Conservation (phyloP, 2,329 filamentous ascomycete genomes). For the Botrytis galanthina region DNA sequence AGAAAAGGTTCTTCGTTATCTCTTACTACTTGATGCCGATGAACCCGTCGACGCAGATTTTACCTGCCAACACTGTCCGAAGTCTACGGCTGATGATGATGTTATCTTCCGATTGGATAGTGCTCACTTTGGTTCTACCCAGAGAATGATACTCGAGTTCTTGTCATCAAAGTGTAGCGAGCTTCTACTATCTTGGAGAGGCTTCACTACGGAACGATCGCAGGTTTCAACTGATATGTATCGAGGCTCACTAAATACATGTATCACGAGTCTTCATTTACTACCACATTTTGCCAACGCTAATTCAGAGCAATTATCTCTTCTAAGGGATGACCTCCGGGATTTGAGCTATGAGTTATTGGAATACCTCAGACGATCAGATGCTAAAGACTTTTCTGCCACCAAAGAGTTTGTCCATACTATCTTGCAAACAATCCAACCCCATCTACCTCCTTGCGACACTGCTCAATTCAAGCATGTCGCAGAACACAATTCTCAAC, state of each 20-base stretch:
- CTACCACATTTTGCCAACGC: conserved; percentile 30
- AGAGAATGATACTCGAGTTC: conserved; percentile 37
- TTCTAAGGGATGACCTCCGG: conserved; percentile 26
- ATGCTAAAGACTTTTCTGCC: conserved; percentile 23
- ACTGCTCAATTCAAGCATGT: conserved; percentile 26
- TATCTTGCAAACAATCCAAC: conserved; percentile 34
- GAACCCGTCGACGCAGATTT: background rate
- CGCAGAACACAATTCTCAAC: conserved; percentile 25
- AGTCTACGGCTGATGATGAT: conserved; percentile 18
- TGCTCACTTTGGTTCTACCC: conserved; percentile 32
- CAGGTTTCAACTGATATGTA: conserved; percentile 35
- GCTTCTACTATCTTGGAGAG: conserved; percentile 34
- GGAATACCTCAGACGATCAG: conserved; percentile 25
- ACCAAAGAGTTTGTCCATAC: conserved; percentile 28
- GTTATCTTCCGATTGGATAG: conserved; percentile 29
- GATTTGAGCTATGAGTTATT: conserved; percentile 29
- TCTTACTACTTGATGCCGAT: conserved; percentile 49
- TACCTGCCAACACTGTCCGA: conserved; percentile 32
- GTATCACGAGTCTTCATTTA: conserved; percentile 32
- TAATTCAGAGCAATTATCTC: conserved; percentile 24
- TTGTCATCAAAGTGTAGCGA: conserved; percentile 33
- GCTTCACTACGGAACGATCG: conserved; percentile 27
- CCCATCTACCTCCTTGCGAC: conserved; percentile 33
- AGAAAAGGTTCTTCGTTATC: conserved; percentile 50
- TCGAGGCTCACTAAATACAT: conserved; percentile 33